Base-by-base conservation (phyloP, 1,284 basidiomycete genomes). In the Leccinum variabile region DNA sequence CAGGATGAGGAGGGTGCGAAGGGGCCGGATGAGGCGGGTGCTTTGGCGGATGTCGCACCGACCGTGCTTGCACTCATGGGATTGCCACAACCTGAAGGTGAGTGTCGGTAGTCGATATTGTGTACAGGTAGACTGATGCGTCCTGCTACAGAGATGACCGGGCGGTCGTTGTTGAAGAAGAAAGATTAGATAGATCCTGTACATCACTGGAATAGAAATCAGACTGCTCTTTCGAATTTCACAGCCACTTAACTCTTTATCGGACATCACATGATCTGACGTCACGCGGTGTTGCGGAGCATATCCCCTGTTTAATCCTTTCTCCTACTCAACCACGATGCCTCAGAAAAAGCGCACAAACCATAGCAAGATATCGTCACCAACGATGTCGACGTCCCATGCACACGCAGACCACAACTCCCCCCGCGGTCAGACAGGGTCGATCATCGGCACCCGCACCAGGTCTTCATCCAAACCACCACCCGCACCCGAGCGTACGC, bases 21-120 rank as follows among this genome's bases (percentile, higher is more conserved):
- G 13, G 46, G 46, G 22, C 46, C n/a, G 46, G 84, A 88, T 59
- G 81, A 83, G 59, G 81, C 81, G 63, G 91, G 92, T 32, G 90
- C 93, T 33, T 77, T 95, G 64, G 91, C 90, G 66, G 94, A 95
- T 76, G 92, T 96, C 64, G 93, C 93, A 5, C 94, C 93, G 37
- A 95, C 94, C 5, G 80, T 95, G 52, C 79, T 95, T 66, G 90
- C 85, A 65, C 76, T 95, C 54, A 79, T 95, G 84, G 87, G 87
- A 32, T 69, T 89, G 50, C 73, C 80, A 5, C 77, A 88, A 66
- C 88, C 88, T 10, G 80, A 87, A 69, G 85, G 86, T 85, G 65
- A 62, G 81, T 52, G 5, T 0, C 13, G 11, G 9, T 1, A 6
- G n/a, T 53, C 2, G 14, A 25, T 4, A 3, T 33, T 13, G 1